Percentiles rank a stretch among this genome's conserved stretches.
Evolutionary conservation across 768 basidiomycete genomes (phyloP).

Genomic region (Amanita thiersii): DNA sequence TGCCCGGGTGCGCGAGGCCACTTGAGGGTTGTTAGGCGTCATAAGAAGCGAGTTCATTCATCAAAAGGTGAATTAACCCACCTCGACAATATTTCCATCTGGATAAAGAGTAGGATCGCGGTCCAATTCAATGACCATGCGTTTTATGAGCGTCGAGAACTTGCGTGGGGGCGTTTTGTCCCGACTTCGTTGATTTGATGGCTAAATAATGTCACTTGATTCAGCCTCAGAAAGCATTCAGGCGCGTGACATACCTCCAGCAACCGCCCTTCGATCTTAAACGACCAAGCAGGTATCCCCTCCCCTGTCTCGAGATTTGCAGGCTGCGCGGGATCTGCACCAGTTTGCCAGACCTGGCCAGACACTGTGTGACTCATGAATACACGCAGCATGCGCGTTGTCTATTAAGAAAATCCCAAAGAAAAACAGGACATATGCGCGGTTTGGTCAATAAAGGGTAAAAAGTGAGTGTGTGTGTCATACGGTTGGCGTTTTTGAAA

Average conservation of each 20-base stretch:
- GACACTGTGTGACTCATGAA: conserved; percentile 87
- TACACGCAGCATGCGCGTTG: conserved; percentile 73
- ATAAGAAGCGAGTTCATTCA: background rate
- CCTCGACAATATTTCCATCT: conserved; percentile 88
- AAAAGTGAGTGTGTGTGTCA: conserved; percentile 12
- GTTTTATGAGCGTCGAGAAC: conserved; percentile 80
- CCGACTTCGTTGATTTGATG: conserved; percentile 51
- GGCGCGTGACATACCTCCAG: conserved; percentile 52
- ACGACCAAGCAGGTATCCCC: conserved; percentile 82
- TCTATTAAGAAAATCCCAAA: conserved; percentile 32
- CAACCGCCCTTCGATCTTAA: conserved; percentile 82
- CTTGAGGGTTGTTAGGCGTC: conserved; percentile 21
- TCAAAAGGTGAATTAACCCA: conserved; percentile 21
- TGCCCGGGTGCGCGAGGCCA: conserved; percentile 54
- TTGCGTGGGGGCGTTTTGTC: conserved; percentile 62
- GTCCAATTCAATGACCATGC: conserved; percentile 82
- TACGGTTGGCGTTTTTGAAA: conserved; percentile 67
- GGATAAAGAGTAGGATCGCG: conserved; percentile 74
- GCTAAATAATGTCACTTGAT: conserved; percentile 24
- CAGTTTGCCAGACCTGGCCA: conserved; percentile 78
- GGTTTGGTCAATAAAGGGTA: background rate
- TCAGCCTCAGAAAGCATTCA: background rate
- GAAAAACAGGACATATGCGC: background rate
- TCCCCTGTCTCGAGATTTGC: conserved; percentile 74
- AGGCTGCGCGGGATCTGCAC: conserved; percentile 31